Conservation (phyloP, 169 alveolate species). For the Plasmodium fragile region DNA sequence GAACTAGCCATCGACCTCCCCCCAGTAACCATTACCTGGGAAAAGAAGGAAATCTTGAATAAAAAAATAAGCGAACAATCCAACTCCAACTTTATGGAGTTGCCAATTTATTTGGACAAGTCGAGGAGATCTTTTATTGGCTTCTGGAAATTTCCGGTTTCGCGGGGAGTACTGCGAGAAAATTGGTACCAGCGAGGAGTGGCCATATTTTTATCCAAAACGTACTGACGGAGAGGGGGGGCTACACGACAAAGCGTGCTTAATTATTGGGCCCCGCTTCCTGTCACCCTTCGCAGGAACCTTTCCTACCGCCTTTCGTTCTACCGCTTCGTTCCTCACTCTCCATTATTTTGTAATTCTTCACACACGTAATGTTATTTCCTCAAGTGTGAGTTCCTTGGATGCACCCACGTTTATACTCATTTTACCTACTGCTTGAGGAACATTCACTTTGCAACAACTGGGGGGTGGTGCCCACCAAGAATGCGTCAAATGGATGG, state of each 20-base stretch:
- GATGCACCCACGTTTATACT: neutral
- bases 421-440: neutral
- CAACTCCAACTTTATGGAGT: conserved; percentile 76
- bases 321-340: neutral
- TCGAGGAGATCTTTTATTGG: conserved; percentile 87
- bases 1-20: conserved; percentile 84
- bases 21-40: conserved; percentile 88
- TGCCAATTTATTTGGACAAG: conserved; percentile 90
- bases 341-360: conserved; percentile 6
- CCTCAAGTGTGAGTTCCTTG: neutral
- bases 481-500: neutral
- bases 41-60: conserved; percentile 49
- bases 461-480: neutral
- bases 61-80: conserved; percentile 78
- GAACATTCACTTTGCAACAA: neutral
- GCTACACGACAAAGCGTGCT: neutral
- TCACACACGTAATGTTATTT: neutral
- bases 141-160: conserved; percentile 86
- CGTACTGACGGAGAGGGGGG: conserved; percentile 25
- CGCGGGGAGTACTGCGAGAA: conserved; percentile 80
- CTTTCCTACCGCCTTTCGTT: neutral
- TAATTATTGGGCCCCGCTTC: neutral
- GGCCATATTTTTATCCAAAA: conserved; percentile 80
- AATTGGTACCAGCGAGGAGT: conserved; percentile 90
- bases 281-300: neutral